These are phyloP conservation scores for Pseudogymnoascus sp. DNA, from an alignment of 2,329 filamentous ascomycete species.

Conservation along the genomic window DNA sequence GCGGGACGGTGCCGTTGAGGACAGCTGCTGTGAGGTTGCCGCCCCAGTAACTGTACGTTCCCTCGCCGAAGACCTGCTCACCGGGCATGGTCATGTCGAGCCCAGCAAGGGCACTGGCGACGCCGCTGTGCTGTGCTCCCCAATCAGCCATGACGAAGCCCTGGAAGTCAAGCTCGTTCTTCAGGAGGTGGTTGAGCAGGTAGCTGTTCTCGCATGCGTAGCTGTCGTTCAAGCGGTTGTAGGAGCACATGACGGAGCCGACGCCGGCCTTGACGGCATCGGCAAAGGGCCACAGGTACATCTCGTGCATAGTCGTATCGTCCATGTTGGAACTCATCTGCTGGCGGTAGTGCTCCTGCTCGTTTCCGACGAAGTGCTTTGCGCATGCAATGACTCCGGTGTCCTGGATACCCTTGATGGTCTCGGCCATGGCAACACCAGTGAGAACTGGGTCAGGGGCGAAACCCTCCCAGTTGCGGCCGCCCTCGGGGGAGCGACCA, in stretches of 20 bases:
- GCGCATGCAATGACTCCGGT: slow-evolving; percentile 76
- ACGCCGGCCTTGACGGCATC: slow-evolving; percentile 62
- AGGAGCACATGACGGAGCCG: slow-evolving; percentile 76
- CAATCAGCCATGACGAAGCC: slow-evolving; percentile 79
- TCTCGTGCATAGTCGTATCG: slow-evolving; percentile 54
- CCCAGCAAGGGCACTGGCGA: slow-evolving; percentile 59
- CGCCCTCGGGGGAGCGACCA: slow-evolving; percentile 61
- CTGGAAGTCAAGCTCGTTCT: slow-evolving; percentile 73
- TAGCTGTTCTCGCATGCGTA: slow-evolving; percentile 75
- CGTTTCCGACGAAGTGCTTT: slow-evolving; percentile 66
- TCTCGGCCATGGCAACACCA: slow-evolving; percentile 64
- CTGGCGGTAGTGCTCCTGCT: slow-evolving; percentile 51
- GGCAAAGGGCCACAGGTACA: slow-evolving; percentile 55
- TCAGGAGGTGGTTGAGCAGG: slow-evolving; percentile 66
- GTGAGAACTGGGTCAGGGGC: slow-evolving; percentile 70
- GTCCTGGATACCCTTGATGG: slow-evolving; percentile 72
- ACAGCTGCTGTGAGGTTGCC: slow-evolving; percentile 81
- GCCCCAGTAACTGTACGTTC: slow-evolving; percentile 56
- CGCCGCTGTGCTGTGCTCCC: slow-evolving; percentile 66
- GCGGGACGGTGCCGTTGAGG: slow-evolving; percentile 80
- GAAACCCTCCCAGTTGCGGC: slow-evolving; percentile 64
- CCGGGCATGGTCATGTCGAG: slow-evolving; percentile 88
- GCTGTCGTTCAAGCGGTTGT: slow-evolving; percentile 75
- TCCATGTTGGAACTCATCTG: slow-evolving; percentile 41
- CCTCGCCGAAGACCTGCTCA: slow-evolving; percentile 69